Evolutionary conservation across 108 stramenopile species (phyloP).

Genomic region (Discostella pseudostelligera): DNA sequence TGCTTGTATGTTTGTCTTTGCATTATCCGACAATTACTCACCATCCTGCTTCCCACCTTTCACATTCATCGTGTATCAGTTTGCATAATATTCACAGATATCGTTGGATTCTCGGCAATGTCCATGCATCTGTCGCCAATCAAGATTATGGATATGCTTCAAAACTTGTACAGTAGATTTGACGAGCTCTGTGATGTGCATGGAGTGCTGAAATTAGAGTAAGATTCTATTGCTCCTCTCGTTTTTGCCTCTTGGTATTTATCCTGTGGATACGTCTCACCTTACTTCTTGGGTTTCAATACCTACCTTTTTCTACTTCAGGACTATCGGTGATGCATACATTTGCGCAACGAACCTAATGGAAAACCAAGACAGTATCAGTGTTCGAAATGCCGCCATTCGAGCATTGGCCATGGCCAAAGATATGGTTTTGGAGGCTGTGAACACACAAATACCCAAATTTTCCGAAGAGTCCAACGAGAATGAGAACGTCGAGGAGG

Average conservation of each 20-base stretch:
- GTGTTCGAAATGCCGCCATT: conserved; percentile 19
- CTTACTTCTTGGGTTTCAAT: no score
- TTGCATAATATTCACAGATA: conserved; percentile 44
- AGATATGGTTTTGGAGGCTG: conserved; percentile 34
- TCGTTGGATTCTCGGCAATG: conserved; percentile 44
- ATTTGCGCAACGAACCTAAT: conserved; percentile 31
- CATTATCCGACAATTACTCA: no score
- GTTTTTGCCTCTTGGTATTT: neutral
- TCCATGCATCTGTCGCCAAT: conserved; percentile 23
- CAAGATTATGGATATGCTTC: conserved; percentile 42
- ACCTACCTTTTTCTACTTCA: neutral
- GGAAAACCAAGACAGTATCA: conserved; percentile 19
- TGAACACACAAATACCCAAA: conserved; percentile 10
- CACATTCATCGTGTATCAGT: neutral
- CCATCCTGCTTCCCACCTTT: no score
- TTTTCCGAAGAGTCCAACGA: neutral
- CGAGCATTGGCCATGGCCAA: conserved; percentile 39
- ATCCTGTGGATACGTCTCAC: neutral
- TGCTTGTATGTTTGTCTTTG: no score
- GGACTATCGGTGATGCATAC: conserved; percentile 47
- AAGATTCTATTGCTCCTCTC: neutral
- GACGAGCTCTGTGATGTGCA: conserved; percentile 43
- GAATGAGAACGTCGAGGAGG: no score
- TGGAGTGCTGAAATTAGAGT: conserved; percentile 33
- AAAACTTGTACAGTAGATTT: conserved; percentile 33